A percentile compares a stretch with the other conserved stretches of the same genome.
phyloP scores from a whole-genome alignment of 2,329 filamentous ascomycete species.

The Fusarium sp. region DNA sequence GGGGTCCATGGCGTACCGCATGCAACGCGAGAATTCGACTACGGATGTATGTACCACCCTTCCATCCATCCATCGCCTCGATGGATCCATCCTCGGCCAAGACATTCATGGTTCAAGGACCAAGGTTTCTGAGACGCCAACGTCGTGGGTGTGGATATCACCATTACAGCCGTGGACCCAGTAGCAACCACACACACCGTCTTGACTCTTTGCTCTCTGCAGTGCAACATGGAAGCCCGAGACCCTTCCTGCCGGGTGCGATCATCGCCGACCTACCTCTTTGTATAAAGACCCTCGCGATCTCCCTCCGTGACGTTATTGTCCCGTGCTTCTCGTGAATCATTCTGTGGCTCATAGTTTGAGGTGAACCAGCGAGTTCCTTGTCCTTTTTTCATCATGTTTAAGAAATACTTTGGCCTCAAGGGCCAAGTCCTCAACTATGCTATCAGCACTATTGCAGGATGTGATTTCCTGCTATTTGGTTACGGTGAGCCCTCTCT shows the following conservation, averaged over 20 bases:
- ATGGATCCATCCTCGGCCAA: constrained; percentile 14
- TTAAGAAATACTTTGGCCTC: constrained; percentile 71
- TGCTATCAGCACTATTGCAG: constrained; percentile 78
- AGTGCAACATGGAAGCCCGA: constrained; percentile 16
- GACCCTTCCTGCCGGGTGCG: constrained; percentile 8
- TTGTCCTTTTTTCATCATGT: constrained; percentile 38
- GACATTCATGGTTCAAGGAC: constrained; percentile 11
- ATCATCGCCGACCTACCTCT: background rate
- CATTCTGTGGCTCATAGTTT: constrained; percentile 1
- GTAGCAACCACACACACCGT: constrained; percentile 6
- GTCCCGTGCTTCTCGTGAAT: background rate
- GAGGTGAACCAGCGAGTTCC: background rate
- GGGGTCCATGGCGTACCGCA: constrained; percentile 13
- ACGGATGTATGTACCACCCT: constrained; percentile 12
- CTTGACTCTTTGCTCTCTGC: constrained; percentile 32
- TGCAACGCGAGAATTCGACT: constrained; percentile 4
- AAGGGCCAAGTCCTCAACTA: constrained; percentile 74
- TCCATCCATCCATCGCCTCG: background rate
- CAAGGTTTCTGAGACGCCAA: constrained; percentile 18
- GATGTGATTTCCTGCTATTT: constrained; percentile 76
- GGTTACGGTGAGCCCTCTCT: constrained; percentile 60
- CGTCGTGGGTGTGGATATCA: constrained; percentile 30
- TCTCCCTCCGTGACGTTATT: constrained; percentile 7
- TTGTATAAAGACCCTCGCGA: constrained; percentile 35
- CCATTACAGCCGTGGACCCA: constrained; percentile 25